Percentiles rank a stretch among this genome's conserved stretches.
These are phyloP conservation scores for Malassezia nana DNA, from an alignment of 1,284 basidiomycete genomes.

Conservation along the genomic window DNA sequence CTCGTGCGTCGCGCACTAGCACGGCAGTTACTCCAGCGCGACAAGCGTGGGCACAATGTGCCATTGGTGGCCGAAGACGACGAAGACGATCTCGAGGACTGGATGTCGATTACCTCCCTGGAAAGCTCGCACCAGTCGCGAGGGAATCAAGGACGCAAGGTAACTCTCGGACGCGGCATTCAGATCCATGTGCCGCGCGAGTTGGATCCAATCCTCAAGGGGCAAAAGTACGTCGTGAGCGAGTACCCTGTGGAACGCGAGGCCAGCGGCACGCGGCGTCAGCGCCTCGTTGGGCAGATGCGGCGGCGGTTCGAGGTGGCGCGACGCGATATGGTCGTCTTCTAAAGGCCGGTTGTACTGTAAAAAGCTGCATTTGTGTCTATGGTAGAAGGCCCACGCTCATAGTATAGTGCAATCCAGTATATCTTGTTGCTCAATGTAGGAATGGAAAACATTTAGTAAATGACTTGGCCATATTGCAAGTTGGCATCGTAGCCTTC, in stretches of 20 bases:
- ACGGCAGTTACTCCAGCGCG: slow-evolving; percentile 32
- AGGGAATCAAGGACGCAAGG: slow-evolving; percentile 15
- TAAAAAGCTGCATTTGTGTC: not conserved
- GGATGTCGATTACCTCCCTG: slow-evolving; percentile 24
- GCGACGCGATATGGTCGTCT: slow-evolving; percentile 40
- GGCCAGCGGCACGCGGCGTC: slow-evolving; percentile 26
- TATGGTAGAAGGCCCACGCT: not conserved
- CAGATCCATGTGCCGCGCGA: slow-evolving; percentile 34
- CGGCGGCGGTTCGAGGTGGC: slow-evolving; percentile 39
- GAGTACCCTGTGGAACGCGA: slow-evolving; percentile 40
- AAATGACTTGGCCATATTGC: slow-evolving; percentile 1
- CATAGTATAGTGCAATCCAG: not conserved
- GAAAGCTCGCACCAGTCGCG: slow-evolving; percentile 14
- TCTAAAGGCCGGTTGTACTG: slow-evolving; percentile 14
- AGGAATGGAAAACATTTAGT: too few relatives aligned
- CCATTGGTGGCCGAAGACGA: slow-evolving; percentile 12
- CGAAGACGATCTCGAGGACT: slow-evolving; percentile 16
- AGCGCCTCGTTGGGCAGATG: slow-evolving; percentile 35
- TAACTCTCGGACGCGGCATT: slow-evolving; percentile 29
- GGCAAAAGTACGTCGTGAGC: slow-evolving; percentile 37
- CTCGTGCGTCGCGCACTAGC: slow-evolving; percentile 30
- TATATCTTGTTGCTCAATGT: too few relatives aligned
- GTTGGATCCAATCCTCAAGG: slow-evolving; percentile 25
- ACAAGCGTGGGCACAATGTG: slow-evolving; percentile 28
- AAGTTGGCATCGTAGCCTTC: slow-evolving; percentile 22